Base-by-base conservation (phyloP, 1,139 yeast species). In the Candida glucosophila region DNA sequence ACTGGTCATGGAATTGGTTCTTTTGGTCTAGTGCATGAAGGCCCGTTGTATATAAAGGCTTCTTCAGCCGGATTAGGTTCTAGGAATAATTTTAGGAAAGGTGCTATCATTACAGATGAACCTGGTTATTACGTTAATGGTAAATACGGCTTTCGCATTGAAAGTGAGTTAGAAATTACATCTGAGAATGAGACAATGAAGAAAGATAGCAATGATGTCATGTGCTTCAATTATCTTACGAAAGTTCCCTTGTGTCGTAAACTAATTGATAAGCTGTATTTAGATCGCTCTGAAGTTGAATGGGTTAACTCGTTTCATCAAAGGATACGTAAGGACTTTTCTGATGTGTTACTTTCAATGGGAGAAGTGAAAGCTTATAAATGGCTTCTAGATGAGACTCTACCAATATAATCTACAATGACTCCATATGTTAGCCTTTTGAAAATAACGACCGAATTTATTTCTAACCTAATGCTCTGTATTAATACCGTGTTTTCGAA, bases 1-100 rank as follows among this genome's bases (percentile, higher is more conserved):
- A 64, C 77, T 1, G 77, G 78, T 1, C 78, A 72, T 41, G 78
- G 78, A 1, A 67, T 72, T 4, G 77, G 75, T 6, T 58, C 70
- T 23, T 71, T 63, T 45, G 71, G 75, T 4, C 56, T 61, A 37
- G 77, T 72, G 5, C 78, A 72, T 37, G 74, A 73, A 30, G 65
- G 68, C 0, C 78, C 78, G 0, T 52, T 72, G 29, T 68, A 61
- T 21, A 56, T 72, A 27, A n/a, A n/a, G n/a, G n/a, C n/a, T n/a
- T n/a, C n/a, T n/a, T 30, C 44, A 10, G 55, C 55, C 2, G 69
- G 69, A 0, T 58, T 66, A 3, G 43, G 44, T n/a, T 27, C 30
- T 2, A 41, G 40, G 12, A n/a, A n/a, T n/a, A 43, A 52, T 17
- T 64, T 58, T 34, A 56, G 59, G 28, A 55, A 57, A 6, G 76